Evolutionary conservation across 164 flowering plant species (phyloP).

Genomic region (Kingdonia uniflora): DNA sequence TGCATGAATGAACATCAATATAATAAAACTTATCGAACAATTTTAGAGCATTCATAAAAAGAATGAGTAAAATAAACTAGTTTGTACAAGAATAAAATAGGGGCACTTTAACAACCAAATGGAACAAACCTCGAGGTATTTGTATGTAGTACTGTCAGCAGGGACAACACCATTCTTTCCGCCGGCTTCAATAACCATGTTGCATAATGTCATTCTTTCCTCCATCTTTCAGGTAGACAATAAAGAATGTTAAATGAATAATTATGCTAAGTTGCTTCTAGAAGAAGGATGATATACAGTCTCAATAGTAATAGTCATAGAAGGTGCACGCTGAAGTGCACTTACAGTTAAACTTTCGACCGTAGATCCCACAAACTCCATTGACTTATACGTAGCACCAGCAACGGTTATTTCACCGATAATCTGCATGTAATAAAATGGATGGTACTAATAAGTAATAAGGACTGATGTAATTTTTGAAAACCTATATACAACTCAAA

Average conservation of each 20-base stretch:
- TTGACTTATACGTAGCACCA: conserved; percentile 94
- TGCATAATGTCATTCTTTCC: conserved; percentile 99
- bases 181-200: conserved; percentile 99
- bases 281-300: not conserved
- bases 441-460: not conserved
- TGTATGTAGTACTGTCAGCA: conserved; percentile 75
- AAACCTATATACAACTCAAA: no score
- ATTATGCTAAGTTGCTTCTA: not conserved
- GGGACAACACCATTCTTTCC: conserved; percentile 98
- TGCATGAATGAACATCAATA: conserved; percentile 17
- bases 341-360: conserved; percentile 87
- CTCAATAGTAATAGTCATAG: not conserved
- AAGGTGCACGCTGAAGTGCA: conserved; percentile 3
- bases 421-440: conserved; percentile 38
- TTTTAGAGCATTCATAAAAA: not conserved
- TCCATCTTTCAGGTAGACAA: conserved; percentile 61
- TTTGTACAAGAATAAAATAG: no score
- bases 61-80: no score
- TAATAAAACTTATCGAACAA: no score
- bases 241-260: not conserved
- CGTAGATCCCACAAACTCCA: conserved; percentile 96
- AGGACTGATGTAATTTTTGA: not conserved
- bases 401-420: conserved; percentile 96
- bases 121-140: conserved; percentile 75
- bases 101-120: not conserved